Evolutionary conservation across 23 red algal genomes (phyloP).

Genomic region (Pyropia yezoensis): DNA sequence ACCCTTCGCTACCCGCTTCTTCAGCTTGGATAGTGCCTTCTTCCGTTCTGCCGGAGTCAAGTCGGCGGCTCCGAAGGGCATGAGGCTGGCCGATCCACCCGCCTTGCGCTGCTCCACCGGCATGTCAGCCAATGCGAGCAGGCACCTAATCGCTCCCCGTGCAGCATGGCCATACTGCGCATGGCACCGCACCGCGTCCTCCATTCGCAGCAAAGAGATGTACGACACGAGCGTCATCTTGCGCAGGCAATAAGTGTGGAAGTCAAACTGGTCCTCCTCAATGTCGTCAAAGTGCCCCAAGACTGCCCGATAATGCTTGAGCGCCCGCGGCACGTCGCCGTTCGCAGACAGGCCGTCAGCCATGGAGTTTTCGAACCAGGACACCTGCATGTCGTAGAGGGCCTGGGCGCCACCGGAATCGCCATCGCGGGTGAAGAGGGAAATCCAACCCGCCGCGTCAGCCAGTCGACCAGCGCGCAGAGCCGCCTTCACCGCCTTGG

Average conservation of each 20-base stretch:
- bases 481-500: slow-evolving; percentile 61
- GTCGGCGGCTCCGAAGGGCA: slow-evolving; percentile 25
- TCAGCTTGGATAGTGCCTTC: slow-evolving; percentile 63
- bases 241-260: slow-evolving; percentile 80
- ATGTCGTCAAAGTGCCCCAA: slow-evolving; percentile 89
- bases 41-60: slow-evolving; percentile 63
- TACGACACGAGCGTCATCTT: slow-evolving; percentile 78
- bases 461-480: slow-evolving; percentile 43
- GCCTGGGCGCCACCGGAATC: slow-evolving; percentile 67
- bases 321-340: slow-evolving; percentile 50
- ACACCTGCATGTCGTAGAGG: slow-evolving; percentile 94
- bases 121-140: slow-evolving; percentile 31
- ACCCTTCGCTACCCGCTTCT: slow-evolving; percentile 40
- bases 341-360: slow-evolving; percentile 52
- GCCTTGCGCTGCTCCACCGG: slow-evolving; percentile 25
- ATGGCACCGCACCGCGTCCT: slow-evolving; percentile 46
- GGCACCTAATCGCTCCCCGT: slow-evolving; percentile 25
- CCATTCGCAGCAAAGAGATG: slow-evolving; percentile 54
- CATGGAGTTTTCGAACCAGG: slow-evolving; percentile 86
- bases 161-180: slow-evolving; percentile 31
- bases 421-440: slow-evolving; percentile 82
- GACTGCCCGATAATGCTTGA: slow-evolving; percentile 85
- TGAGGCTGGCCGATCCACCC: slow-evolving; percentile 16
- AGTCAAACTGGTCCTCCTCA: slow-evolving; percentile 86
- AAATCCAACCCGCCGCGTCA: slow-evolving; percentile 57